phyloP scores from a whole-genome alignment of 2,329 filamentous ascomycete species.

The Penicillium sp. region DNA sequence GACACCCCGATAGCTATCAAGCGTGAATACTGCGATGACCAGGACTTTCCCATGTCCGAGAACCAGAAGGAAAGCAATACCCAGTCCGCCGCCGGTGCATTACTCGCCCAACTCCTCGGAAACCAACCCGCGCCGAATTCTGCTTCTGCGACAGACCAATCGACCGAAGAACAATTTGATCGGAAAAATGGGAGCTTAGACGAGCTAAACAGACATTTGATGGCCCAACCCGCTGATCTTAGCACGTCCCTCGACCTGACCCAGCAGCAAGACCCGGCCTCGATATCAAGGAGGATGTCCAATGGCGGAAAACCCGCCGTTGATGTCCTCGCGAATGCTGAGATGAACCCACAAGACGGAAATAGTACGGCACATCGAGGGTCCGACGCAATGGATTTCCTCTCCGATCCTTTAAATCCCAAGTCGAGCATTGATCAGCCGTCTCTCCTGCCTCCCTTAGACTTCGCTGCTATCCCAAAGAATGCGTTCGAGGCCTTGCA shows the following conservation, averaged over 20 bases:
- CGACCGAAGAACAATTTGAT: slow-evolving; percentile 8
- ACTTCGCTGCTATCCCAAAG: slow-evolving; percentile 30
- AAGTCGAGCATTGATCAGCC: slow-evolving; percentile 30
- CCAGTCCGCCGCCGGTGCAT: slow-evolving; percentile 39
- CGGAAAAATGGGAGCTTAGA: slow-evolving; percentile 17
- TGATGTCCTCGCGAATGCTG: slow-evolving; percentile 15
- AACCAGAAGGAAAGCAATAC: slow-evolving; percentile 33
- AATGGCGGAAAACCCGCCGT: slow-evolving; percentile 17
- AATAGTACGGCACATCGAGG: slow-evolving; percentile 8
- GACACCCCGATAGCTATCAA: slow-evolving; percentile 30
- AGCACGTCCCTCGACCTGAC: slow-evolving; percentile 6
- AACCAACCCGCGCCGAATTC: slow-evolving; percentile 27
- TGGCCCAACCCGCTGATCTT: slow-evolving; percentile 7
- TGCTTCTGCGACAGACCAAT: slow-evolving; percentile 15
- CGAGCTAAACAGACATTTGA: slow-evolving; percentile 6
- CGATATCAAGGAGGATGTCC: slow-evolving; percentile 14
- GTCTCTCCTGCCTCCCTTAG: slow-evolving; percentile 35
- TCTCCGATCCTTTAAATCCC: slow-evolving; percentile 33
- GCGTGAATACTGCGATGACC: slow-evolving; percentile 26
- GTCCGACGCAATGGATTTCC: slow-evolving; percentile 25
- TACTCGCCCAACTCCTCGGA: slow-evolving; percentile 41
- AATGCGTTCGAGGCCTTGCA: slow-evolving; percentile 36
- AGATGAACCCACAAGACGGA: slow-evolving; percentile 8
- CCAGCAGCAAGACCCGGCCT: slow-evolving; percentile 9
- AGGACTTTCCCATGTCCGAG: slow-evolving; percentile 19